Base-by-base conservation (phyloP, 345 rosid genomes). In the Toxicodendron radicans region DNA sequence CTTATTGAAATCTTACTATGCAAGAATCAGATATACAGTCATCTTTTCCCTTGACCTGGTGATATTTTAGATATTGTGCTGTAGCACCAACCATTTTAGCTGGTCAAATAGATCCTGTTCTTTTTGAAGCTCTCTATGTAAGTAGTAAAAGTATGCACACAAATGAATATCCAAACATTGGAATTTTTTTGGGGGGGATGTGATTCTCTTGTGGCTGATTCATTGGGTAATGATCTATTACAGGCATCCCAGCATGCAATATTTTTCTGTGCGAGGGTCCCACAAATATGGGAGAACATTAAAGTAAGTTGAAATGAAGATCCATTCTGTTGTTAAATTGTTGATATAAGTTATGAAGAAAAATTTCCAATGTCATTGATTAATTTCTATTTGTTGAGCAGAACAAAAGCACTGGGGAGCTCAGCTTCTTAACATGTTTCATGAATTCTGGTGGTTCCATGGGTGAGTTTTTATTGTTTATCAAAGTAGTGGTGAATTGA, bases 171-270 rank as follows among this genome's bases (percentile, higher is more conserved):
- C 24, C 27, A 35, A 62, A 53, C 64, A 27, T 76, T 70, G 2
- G n/a, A n/a, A 17, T 10, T 24, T 70, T 38, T 38, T 38, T 38
- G 7, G 43, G 7, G 43, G 43, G 43, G 6, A 1, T 6, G 43
- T 38, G 43, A 38, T 38, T 38, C 8, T 38, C 43, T 5, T 35
- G 23, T 4, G 51, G 20, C 30, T 69, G 57, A 64, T 10, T 49
- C 48, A 52, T 68, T 41, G 57, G 46, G 48, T 41, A 63, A 75
- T 52, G 32, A 70, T 73, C 57, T 60, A 20, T 72, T 85, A 71
- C 93, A 95, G 99, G 96, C 92, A 62, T 95, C 94, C 56, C 99
- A 95, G 73, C 99, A 95, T 86, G 98, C 93, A 10, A 85, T 93
- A 33, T 95, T 95, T 78, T 91, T 95, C 80, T 88, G 78, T 86